Base-by-base conservation (phyloP, 2,329 filamentous ascomycete species). In the Aspergillus persii region DNA sequence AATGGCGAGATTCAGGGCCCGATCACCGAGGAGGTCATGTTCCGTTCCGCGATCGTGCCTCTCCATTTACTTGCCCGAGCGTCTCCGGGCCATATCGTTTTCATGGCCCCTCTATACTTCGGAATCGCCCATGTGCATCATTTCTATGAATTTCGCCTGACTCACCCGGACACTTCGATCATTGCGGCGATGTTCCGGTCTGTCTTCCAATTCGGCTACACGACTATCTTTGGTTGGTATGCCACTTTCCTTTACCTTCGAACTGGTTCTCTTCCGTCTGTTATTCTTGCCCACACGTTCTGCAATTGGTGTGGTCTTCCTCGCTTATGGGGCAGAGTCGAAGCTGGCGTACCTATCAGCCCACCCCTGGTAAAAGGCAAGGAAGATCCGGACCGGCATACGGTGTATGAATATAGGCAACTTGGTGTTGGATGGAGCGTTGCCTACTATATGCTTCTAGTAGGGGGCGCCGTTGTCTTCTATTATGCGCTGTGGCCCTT, bases 241-340 rank as follows among this genome's bases (percentile, higher is more conserved):
- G 93, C 90, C 4, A 92, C 91, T 0, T 99, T 98, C 68, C 69
- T 97, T 23, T 96, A 90, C 70, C 72, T 99, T 23, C 87, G 94
- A 39, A 96, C 92, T 0, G 92, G 92, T 3, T 96, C 89, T 51
- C 77, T 98, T 44, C 82, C 88, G 46, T 88, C 90, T 11, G 89
- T 89, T 33, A 87, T 94, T 55, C 71, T 88, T 23, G 88, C 91
- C 4, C 95, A 99, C 71, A 84, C 86, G 8, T 95, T 98, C 72
- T 99, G 95, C 79, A 99, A 99, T 72, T 90, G 85, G 79, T 90
- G 93, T 83, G 95, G 95, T 7, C 79, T 98, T 53, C 95, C 95
- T 26, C 84, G 92, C 6, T 77, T 98, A 59, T 96, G 90, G 87
- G 94, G 95, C 0, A 80, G 84, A 8, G 85, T 97, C 3, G 84